Percentiles rank a stretch among this genome's conserved stretches.
These are phyloP conservation scores for Fraxinus latifolia DNA, from an alignment of 305 asterid genomes.

Conservation along the genomic window DNA sequence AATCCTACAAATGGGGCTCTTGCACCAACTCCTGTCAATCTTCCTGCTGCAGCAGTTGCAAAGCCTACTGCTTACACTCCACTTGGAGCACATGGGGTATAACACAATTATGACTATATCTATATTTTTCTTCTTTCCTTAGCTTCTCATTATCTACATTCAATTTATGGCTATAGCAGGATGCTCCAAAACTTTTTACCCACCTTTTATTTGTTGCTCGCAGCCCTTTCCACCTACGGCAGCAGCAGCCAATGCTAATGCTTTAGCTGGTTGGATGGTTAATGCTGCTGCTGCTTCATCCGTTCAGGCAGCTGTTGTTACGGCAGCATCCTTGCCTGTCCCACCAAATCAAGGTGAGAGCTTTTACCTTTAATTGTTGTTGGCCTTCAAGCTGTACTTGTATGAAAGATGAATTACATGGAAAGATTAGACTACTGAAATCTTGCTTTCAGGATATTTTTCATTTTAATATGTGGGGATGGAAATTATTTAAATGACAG, in stretches of 20 bases:
- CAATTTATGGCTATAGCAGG: not conserved
- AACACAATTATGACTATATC: not conserved
- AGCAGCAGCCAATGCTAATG: constrained; percentile 70
- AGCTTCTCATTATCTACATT: not conserved
- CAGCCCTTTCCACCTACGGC: constrained; percentile 83
- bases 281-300: constrained; percentile 89
- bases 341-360: constrained; percentile 73
- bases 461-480: not conserved
- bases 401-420: constrained; percentile 4
- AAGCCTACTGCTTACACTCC: constrained; percentile 67
- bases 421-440: not conserved
- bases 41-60: constrained; percentile 67
- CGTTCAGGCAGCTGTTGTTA: constrained; percentile 95
- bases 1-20: constrained; percentile 80
- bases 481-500: constrained; percentile 5
- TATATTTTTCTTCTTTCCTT: constrained; percentile 5
- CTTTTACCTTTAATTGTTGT: constrained; percentile 3
- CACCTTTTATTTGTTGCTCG: constrained; percentile 29
- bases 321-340: constrained; percentile 83
- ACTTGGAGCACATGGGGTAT: constrained; percentile 91
- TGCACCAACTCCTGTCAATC: constrained; percentile 74
- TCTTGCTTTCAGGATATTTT: not conserved
- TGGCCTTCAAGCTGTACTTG: constrained; percentile 14
- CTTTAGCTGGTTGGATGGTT: constrained; percentile 94
- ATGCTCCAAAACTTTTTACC: not conserved